These are phyloP conservation scores for Aschersonia sp. DNA, from an alignment of 2,329 filamentous ascomycete species.

Conservation along the genomic window DNA sequence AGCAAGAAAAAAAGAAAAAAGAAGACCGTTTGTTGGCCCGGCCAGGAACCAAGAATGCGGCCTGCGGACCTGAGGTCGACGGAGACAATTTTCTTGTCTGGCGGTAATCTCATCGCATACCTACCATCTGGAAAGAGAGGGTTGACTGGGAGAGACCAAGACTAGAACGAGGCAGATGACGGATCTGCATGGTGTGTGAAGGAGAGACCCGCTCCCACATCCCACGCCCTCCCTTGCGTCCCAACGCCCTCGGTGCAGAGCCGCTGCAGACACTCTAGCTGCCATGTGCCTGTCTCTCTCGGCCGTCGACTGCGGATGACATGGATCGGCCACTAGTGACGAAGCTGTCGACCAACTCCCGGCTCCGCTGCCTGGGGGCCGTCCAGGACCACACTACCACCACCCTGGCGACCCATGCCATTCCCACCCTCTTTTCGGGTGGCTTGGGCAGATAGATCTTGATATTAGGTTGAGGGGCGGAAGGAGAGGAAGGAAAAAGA, in stretches of 20 bases:
- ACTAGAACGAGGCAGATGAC: neutral
- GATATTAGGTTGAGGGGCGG: conserved; percentile 15
- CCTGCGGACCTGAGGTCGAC: conserved; percentile 9
- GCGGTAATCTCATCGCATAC: conserved; percentile 27
- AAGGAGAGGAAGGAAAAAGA: conserved; percentile 7
- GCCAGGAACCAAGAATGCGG: conserved; percentile 14
- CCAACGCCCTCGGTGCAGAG: conserved; percentile 16
- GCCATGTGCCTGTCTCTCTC: conserved; percentile 17
- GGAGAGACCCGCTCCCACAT: neutral
- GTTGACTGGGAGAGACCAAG: neutral
- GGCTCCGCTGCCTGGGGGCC: neutral
- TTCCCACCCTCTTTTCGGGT: conserved; percentile 4
- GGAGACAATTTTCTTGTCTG: conserved; percentile 17
- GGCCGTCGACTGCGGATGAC: conserved; percentile 10
- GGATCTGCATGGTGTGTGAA: neutral
- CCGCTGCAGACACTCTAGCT: conserved; percentile 14
- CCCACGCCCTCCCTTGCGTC: conserved; percentile 18
- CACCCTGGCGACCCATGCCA: conserved; percentile 6
- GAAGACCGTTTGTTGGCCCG: neutral
- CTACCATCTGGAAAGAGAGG: conserved; percentile 4
- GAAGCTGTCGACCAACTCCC: conserved; percentile 2
- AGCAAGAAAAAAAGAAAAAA: neutral
- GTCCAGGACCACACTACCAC: neutral
- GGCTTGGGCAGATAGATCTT: conserved; percentile 18
- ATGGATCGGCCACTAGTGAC: conserved; percentile 4